Evolutionary conservation across 2,329 filamentous ascomycete species (phyloP).

Genomic region (Rhynchosporium secalis): DNA sequence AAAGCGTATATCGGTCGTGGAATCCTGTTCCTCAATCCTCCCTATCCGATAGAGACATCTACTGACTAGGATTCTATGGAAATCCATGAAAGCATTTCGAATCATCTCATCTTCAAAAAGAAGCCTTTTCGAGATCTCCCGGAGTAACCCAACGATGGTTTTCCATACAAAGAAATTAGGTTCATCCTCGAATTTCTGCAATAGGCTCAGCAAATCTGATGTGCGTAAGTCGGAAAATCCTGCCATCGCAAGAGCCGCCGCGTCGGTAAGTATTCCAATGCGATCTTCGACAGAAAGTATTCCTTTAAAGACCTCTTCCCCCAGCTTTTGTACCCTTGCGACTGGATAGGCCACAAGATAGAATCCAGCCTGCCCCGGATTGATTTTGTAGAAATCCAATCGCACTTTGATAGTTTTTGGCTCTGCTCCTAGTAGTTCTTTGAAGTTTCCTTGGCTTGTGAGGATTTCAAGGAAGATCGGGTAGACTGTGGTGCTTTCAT

Average conservation of each 20-base stretch:
- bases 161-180: slow-evolving; percentile 24
- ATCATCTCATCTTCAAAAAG: slow-evolving; percentile 22
- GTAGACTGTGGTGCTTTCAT: slow-evolving; percentile 65
- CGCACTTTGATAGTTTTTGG: slow-evolving; percentile 7
- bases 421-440: slow-evolving; percentile 2
- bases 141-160: slow-evolving; percentile 12
- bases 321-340: slow-evolving; percentile 63
- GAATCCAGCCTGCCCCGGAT: slow-evolving; percentile 67
- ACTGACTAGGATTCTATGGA: slow-evolving; percentile 8
- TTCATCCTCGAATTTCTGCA: slow-evolving; percentile 23
- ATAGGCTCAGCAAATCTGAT: slow-evolving; percentile 21
- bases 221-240: background rate
- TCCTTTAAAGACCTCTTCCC: slow-evolving; percentile 54
- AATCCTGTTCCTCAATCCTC: slow-evolving; percentile 10
- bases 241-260: slow-evolving; percentile 56
- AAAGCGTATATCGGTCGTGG: slow-evolving; percentile 15
- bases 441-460: slow-evolving; percentile 56
- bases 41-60: slow-evolving; percentile 13
- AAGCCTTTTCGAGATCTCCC: slow-evolving; percentile 7
- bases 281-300: slow-evolving; percentile 66
- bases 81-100: slow-evolving; percentile 12
- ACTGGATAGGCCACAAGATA: slow-evolving; percentile 68
- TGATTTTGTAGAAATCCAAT: slow-evolving; percentile 69
- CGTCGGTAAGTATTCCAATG: slow-evolving; percentile 69
- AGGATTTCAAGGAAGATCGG: slow-evolving; percentile 66